Base-by-base conservation (phyloP, 805 yeast species). In the Pichia heedii region DNA sequence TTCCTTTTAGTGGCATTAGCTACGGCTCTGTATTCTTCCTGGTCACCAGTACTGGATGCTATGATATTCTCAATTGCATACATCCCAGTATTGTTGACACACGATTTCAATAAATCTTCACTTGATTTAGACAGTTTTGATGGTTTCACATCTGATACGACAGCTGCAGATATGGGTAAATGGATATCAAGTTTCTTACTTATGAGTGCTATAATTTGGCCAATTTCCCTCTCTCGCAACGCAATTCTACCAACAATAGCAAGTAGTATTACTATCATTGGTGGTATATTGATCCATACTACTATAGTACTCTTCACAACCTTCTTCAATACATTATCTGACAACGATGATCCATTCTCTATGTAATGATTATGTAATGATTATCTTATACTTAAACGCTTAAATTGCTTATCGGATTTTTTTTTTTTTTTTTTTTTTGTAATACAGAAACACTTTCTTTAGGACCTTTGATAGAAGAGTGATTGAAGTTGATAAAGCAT, bases 1-100 rank as follows among this genome's bases (percentile, higher is more conserved):
- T 90, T 90, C 55, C 74, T 93, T 30, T 69, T 93, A 50, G 87
- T 89, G 36, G 84, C 90, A 22, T 69, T 93, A 29, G 87, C 96
- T 37, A 88, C 95, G 41, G 90, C 93, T 3, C 70, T 93, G 12
- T 86, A 77, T 66, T 84, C 85, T 39, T 88, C 87, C 61, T 93
- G 96, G 94, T 78, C 82, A 55, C 97, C 98, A 32, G 71, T 90
- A 45, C 72, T 81, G 33, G 86, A 84, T 24, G 77, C 66, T 5
- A 41, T 78, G 16, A 68, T 83, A 50, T 82, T 82, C 59, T 68
- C 77, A 33, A 47, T 79, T 34, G 89, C 93, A 3, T 89, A 88
- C 32, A 44, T 82, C 32, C 94, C 94, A 5, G 79, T 81, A 47
- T 70, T 81, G 10, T 50, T 81, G 8, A 76, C 81, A 46, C 66